Evolutionary conservation across 257 asterid genomes (phyloP).

Genomic region (Nicotiana attenuata): DNA sequence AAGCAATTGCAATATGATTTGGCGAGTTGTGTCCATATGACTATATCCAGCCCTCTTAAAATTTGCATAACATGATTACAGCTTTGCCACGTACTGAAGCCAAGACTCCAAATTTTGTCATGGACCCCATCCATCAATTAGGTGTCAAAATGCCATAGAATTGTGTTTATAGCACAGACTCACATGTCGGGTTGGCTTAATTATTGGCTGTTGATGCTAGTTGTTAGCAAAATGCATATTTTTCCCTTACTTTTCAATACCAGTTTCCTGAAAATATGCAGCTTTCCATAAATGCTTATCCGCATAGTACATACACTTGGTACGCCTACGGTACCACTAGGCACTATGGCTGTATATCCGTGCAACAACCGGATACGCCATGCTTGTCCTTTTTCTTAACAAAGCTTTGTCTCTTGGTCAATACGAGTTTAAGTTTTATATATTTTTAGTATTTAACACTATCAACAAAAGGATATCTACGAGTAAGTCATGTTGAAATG

Average conservation of each 20-base stretch:
- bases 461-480: too few relatives aligned
- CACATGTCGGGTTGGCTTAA: neutral
- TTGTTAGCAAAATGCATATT: too few relatives aligned
- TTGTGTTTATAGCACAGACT: neutral
- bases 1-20: neutral
- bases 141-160: neutral
- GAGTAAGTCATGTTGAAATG: too few relatives aligned
- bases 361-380: too few relatives aligned
- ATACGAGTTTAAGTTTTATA: too few relatives aligned
- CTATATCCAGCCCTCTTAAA: neutral
- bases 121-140: neutral
- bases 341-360: too few relatives aligned
- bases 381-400: too few relatives aligned
- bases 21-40: neutral
- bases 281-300: constrained; percentile 3
- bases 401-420: too few relatives aligned
- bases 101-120: neutral
- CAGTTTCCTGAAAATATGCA: neutral
- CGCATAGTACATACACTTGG: neutral
- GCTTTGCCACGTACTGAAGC: neutral
- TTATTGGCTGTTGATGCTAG: neutral
- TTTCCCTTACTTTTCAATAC: too few relatives aligned
- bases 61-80: neutral
- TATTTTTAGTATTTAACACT: too few relatives aligned
- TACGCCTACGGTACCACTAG: neutral